Percentiles rank a stretch among this genome's conserved stretches.
Conservation (phyloP, 2,329 filamentous ascomycete genomes). For the Paraconiothyrium sp. region DNA sequence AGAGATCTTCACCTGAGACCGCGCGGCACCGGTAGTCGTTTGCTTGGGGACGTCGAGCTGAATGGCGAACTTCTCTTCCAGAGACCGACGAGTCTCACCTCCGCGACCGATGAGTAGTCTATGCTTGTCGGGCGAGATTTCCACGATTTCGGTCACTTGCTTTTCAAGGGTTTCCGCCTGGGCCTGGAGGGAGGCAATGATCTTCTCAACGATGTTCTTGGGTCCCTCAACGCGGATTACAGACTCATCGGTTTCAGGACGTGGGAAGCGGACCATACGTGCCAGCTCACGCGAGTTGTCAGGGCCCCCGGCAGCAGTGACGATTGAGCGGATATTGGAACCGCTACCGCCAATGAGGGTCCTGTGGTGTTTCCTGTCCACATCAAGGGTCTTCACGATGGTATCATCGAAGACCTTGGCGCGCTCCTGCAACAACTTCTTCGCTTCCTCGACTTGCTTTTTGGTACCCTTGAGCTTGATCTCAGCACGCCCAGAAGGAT, state of each 20-base stretch:
- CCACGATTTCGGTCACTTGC: slow-evolving; percentile 79
- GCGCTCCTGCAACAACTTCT: slow-evolving; percentile 88
- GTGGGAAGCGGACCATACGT: slow-evolving; percentile 93
- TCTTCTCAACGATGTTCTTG: slow-evolving; percentile 85
- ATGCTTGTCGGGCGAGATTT: slow-evolving; percentile 91
- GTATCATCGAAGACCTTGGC: slow-evolving; percentile 89
- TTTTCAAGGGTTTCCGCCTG: slow-evolving; percentile 86
- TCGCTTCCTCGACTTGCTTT: slow-evolving; percentile 87
- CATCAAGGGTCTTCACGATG: slow-evolving; percentile 81
- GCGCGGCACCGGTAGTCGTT: slow-evolving; percentile 70
- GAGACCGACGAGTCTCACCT: slow-evolving; percentile 83
- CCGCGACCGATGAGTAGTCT: slow-evolving; percentile 89
- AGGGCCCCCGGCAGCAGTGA: slow-evolving; percentile 87
- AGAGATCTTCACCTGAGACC: slow-evolving; percentile 85
- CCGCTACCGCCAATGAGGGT: slow-evolving; percentile 88
- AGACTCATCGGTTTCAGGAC: slow-evolving; percentile 82
- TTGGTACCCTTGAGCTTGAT: slow-evolving; percentile 94
- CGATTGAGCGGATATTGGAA: slow-evolving; percentile 84
- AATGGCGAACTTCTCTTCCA: slow-evolving; percentile 88
- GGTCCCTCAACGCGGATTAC: slow-evolving; percentile 89
- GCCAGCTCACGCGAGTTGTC: slow-evolving; percentile 84
- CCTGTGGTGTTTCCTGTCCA: slow-evolving; percentile 95
- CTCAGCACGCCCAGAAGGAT: slow-evolving; percentile 75
- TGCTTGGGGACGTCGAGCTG: slow-evolving; percentile 91
- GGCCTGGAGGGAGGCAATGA: slow-evolving; percentile 80